Percentiles rank a stretch among this genome's conserved stretches.
Conservation (phyloP, 805 yeast species). For the Metschnikowia vanudenii region DNA sequence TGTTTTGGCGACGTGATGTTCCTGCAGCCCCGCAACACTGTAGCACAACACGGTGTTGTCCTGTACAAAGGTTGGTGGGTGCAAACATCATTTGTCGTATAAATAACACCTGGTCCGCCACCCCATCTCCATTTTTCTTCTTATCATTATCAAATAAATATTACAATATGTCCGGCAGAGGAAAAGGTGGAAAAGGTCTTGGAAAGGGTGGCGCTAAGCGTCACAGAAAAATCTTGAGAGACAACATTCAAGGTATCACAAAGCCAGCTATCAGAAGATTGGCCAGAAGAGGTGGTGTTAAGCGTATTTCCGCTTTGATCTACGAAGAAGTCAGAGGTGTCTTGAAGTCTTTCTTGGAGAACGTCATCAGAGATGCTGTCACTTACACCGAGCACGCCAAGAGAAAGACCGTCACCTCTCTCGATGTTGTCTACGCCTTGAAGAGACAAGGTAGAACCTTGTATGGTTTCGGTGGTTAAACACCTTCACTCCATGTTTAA, state of each 20-base stretch:
- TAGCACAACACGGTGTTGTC: neutral
- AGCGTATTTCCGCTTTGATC: constrained; percentile 98
- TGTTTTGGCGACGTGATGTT: neutral
- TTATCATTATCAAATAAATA: constrained; percentile 21
- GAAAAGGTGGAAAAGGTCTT: constrained; percentile 99
- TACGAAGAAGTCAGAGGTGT: constrained; percentile 99
- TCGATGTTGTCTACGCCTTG: constrained; percentile 98
- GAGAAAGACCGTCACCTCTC: constrained; percentile 99
- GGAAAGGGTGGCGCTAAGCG: constrained; percentile 99
- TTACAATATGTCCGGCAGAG: constrained; percentile 91
- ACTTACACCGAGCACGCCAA: constrained; percentile 99
- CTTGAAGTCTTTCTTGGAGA: constrained; percentile 91
- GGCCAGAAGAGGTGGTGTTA: constrained; percentile 99
- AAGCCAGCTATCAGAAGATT: constrained; percentile 99
- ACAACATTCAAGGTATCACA: constrained; percentile 99
- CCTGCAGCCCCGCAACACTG: constrained; percentile 11
- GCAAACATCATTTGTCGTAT: constrained; percentile 14
- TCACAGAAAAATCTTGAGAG: constrained; percentile 99
- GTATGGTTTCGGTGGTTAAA: constrained; percentile 98
- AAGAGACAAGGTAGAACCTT: constrained; percentile 99
- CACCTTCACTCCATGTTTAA: constrained; percentile 6
- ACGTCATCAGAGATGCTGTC: constrained; percentile 98
- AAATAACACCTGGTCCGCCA: constrained; percentile 8
- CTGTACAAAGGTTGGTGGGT: constrained; percentile 9
- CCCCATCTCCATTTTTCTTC: constrained; percentile 10